Conservation (phyloP, 164 flowering plant species). For the Vitis labrusca region DNA sequence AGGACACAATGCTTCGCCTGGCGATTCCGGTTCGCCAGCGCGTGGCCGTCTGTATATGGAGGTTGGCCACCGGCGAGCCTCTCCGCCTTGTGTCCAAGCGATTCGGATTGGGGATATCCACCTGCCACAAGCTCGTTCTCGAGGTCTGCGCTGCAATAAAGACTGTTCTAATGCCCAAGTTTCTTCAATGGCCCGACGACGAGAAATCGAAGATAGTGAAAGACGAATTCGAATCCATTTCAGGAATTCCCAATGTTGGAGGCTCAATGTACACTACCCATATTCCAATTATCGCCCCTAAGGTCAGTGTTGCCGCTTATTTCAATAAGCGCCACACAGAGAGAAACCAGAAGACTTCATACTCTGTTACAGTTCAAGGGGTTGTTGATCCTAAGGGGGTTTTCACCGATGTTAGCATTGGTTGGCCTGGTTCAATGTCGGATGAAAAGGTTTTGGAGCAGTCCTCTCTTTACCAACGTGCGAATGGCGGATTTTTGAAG, state of each 20-base stretch:
- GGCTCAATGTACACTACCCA: conserved; percentile 87
- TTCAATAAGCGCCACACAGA: conserved; percentile 80
- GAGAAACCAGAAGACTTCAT: conserved; percentile 80
- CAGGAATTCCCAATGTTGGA: conserved; percentile 64
- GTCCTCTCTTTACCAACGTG: conserved; percentile 58
- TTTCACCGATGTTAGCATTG: conserved; percentile 78
- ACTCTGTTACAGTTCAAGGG: conserved; percentile 82
- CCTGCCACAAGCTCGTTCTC: conserved; percentile 83
- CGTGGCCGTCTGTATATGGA: conserved; percentile 85
- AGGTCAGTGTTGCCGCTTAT: conserved; percentile 58
- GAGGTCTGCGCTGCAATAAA: conserved; percentile 79
- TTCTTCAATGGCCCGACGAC: conserved; percentile 70
- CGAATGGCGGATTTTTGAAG: conserved; percentile 38
- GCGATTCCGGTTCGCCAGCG: conserved; percentile 85
- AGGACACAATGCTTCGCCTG: conserved; percentile 80
- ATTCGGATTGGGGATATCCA: conserved; percentile 83
- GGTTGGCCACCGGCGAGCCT: conserved; percentile 87
- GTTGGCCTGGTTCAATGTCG: conserved; percentile 81
- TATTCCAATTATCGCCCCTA: conserved; percentile 79
- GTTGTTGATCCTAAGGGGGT: conserved; percentile 63
- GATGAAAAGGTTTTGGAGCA: conserved; percentile 72
- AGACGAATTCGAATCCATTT: conserved; percentile 39
- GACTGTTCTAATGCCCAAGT: conserved; percentile 67
- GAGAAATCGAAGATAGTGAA: conserved; percentile 19
- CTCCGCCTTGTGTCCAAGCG: conserved; percentile 71